A percentile compares a stretch with the other conserved stretches of the same genome.
These are phyloP conservation scores for Aschersonia sp. DNA, from an alignment of 2,329 filamentous ascomycete genomes.

Conservation along the genomic window DNA sequence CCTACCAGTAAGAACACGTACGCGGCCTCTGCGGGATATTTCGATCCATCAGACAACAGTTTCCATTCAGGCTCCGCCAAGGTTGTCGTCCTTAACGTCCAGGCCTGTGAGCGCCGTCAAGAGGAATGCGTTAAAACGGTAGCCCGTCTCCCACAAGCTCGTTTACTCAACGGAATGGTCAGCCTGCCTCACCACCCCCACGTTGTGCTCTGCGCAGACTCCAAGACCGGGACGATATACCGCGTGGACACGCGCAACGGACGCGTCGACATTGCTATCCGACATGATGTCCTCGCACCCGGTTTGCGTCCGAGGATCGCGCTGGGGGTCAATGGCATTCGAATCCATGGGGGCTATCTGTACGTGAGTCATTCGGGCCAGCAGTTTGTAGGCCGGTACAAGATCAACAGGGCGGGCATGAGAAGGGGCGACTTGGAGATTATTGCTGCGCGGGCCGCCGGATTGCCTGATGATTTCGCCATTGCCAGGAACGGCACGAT, in stretches of 20 bases:
- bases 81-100: constrained; percentile 7
- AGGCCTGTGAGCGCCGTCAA: neutral
- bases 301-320: neutral
- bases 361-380: constrained; percentile 9
- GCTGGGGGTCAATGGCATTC: constrained; percentile 9
- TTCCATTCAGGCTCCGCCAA: constrained; percentile 4
- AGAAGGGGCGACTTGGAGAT: constrained; percentile 3
- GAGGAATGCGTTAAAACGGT: constrained; percentile 1
- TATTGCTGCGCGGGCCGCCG: constrained; percentile 1
- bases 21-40: constrained; percentile 7
- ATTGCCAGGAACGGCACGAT: constrained; percentile 5
- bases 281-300: constrained; percentile 4
- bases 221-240: constrained; percentile 6
- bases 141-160: constrained; percentile 4
- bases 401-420: constrained; percentile 3
- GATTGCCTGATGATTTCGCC: constrained; percentile 7
- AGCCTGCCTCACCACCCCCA: constrained; percentile 5
- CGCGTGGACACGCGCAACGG: constrained; percentile 7
- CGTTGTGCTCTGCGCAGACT: constrained; percentile 10
- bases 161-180: constrained; percentile 10
- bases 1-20: constrained; percentile 8
- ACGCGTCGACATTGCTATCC: constrained; percentile 4
- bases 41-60: constrained; percentile 2
- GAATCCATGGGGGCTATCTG: constrained; percentile 6
- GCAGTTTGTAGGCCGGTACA: constrained; percentile 5